A percentile compares a stretch with the other conserved stretches of the same genome.
phyloP scores from a whole-genome alignment of 306 rosid species.

The Luffa aegyptiaca region DNA sequence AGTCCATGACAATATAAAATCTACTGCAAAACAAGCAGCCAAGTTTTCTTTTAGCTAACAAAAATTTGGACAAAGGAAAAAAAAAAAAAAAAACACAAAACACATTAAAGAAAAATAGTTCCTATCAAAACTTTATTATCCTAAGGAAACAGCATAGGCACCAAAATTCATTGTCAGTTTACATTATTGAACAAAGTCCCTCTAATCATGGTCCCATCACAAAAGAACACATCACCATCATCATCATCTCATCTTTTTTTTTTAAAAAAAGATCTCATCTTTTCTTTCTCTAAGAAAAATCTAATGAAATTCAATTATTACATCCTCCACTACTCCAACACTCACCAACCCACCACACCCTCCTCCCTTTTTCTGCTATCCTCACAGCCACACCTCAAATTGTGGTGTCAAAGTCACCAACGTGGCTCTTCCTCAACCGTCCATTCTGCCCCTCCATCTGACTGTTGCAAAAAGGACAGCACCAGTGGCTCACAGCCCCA shows the following conservation, averaged over 20 bases:
- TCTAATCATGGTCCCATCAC: not conserved
- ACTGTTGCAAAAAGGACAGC: not conserved
- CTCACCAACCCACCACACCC: not conserved
- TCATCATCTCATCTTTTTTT: not conserved
- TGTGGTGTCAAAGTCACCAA: conserved; percentile 3
- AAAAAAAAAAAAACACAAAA: no score
- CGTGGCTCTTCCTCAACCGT: conserved; percentile 4
- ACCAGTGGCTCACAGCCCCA: not conserved
- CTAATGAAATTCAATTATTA: conserved; percentile 5
- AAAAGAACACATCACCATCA: not conserved
- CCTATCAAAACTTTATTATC: not conserved
- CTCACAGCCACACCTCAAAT: not conserved
- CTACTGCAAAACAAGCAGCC: not conserved
- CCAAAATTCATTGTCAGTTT: not conserved
- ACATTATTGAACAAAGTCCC: not conserved
- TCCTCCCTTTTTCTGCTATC: not conserved
- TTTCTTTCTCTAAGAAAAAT: not conserved
- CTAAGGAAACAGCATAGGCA: not conserved
- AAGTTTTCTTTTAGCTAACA: not conserved
- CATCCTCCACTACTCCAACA: conserved; percentile 6
- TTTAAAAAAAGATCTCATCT: not conserved
- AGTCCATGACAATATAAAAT: no score
- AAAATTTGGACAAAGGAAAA: not conserved
- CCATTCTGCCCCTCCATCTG: not conserved
- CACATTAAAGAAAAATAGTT: not conserved